Evolutionary conservation across 441 rosid species (phyloP), one percentile per base, ranked within the genome.

Genomic region (Aleurites moluccanus): DNA sequence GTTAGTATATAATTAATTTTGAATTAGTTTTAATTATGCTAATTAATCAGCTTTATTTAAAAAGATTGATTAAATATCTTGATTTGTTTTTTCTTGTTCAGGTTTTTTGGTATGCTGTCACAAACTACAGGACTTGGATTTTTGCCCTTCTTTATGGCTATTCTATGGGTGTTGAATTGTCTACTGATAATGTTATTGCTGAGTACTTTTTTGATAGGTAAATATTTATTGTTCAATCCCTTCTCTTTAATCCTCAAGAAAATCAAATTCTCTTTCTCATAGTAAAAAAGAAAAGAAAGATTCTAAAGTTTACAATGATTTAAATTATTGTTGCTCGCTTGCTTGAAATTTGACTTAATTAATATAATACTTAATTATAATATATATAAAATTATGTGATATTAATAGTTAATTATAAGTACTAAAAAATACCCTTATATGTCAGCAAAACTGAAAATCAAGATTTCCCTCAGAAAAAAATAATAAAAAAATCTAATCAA

Each of bases 71-170:
- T 23, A 6, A 63, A 30, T 35, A 35, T 60, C 10, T 35, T 44
- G 9, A 0, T n/a, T 16, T 53, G 16, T 27, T 23, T 62, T 33
- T 38, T 61, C 38, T 65, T 76, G n/a, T 40, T 80, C 89, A 91
- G 96, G 87, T 91, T 40, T 21, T 88, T 10, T 89, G 91, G 91
- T 85, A 92, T 79, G 92, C 96, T 21, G 69, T 91, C 79, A 89
- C 90, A 11, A 89, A 91, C 78, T 91, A 89, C 45, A 87, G 96
- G 76, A 92, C 97, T 55, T 92, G 97, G 96, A 83, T 92, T 63
- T 92, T 89, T 82, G 91, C 84, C 73, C 89, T 92, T n/a, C 89
- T 92, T 35, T 91, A 91, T 75, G 97, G 96, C 38, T 89, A 87
- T 70, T 89, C 96, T 18, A 89, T 91, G 90, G 96, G 97, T 4